Percentiles rank a stretch among this genome's conserved stretches.
Conservation (phyloP, 1,284 basidiomycete species). For the Tilletia indica region DNA sequence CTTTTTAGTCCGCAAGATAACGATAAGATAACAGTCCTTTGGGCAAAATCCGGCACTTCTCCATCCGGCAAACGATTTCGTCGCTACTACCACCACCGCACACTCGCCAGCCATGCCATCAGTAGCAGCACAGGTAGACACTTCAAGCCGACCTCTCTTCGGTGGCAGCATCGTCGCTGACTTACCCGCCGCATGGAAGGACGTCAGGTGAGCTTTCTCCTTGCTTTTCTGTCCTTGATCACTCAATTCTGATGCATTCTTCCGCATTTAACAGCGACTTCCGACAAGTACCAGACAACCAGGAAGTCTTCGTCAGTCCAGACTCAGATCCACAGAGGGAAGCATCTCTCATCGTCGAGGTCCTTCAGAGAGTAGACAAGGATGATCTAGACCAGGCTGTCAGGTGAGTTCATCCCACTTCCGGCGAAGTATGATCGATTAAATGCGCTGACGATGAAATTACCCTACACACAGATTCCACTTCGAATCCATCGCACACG, state of each 20-base stretch:
- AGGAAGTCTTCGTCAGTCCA: slow-evolving; percentile 84
- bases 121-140: background rate
- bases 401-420: slow-evolving; percentile 34
- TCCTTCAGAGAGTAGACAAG: slow-evolving; percentile 72
- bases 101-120: background rate
- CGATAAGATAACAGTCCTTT: no score
- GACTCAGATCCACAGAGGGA: slow-evolving; percentile 59
- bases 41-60: no score
- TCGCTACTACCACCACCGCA: no score
- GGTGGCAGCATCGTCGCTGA: slow-evolving; percentile 74
- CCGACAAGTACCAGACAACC: slow-evolving; percentile 92
- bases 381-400: slow-evolving; percentile 53
- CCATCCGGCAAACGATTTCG: no score
- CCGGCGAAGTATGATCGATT: background rate
- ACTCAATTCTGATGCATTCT: no score
- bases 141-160: slow-evolving; percentile 53
- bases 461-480: slow-evolving; percentile 68
- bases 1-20: no score
- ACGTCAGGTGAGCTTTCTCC: slow-evolving; percentile 73
- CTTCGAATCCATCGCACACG: slow-evolving; percentile 85
- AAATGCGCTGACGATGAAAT: no score
- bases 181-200: slow-evolving; percentile 67
- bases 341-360: slow-evolving; percentile 80
- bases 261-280: slow-evolving; percentile 64
- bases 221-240: background rate